Base-by-base conservation (phyloP, 306 rosid species). In the Clitoria ternatea region DNA sequence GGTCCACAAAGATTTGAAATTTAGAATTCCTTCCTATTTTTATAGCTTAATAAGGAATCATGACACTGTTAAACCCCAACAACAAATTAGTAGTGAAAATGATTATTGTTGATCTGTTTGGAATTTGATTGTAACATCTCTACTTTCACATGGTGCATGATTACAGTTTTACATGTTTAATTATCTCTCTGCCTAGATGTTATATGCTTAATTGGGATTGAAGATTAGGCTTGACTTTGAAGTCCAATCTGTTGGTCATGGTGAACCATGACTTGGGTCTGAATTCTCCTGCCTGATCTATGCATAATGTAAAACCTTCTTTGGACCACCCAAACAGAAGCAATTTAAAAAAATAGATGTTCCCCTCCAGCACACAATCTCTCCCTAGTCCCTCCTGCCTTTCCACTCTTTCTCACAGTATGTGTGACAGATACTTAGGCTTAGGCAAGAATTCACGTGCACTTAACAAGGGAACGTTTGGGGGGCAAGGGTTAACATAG, bases 161-260 rank as follows among this genome's bases (percentile, higher is more conserved):
- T 83, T 83, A 17, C 72, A 78, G 83, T 85, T 83, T 83, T 77
- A 78, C 75, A 78, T 66, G 74, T 77, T 78, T 77, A 56, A 69
- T 78, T 81, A 50, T 68, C 50, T 85, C 35, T 50, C 74, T 75
- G 77, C 79, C 72, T 36, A 35, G 66, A 57, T 72, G 66, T 76
- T 72, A 83, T 73, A 76, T 85, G 82, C 83, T 77, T 75, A 83
- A 77, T 78, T 80, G 73, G 62, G 27, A 1, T 24, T 0, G 7
- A 29, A 35, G 29, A 61, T 63, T 78, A 73, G 37, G 56, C 48
- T 69, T 73, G 36, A 62, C 52, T 74, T 62, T 75, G 56, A 78
- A 82, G 79, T 74, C 47, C 66, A 74, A 30, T 73, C 72, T 66
- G 64, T 35, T 70, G 75, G 67, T 48, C 49, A 40, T 69, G 40